Conservation (phyloP, 2,329 filamentous ascomycete species). For the Ramularia collo-cygni region DNA sequence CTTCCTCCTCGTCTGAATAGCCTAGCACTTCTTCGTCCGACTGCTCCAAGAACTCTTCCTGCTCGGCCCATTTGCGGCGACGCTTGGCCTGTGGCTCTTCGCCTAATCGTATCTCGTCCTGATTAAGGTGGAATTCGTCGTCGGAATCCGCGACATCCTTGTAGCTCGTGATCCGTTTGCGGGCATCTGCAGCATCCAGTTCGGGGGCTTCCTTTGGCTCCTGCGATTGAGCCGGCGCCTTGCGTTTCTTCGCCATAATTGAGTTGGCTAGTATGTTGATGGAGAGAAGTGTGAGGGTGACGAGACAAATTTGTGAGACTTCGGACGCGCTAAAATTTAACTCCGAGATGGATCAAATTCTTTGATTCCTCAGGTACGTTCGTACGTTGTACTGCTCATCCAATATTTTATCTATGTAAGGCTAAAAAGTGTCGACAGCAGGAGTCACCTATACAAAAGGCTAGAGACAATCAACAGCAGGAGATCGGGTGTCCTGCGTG, state of each 20-base stretch:
- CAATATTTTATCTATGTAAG: too few relatives aligned
- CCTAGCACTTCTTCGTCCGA: conserved; percentile 59
- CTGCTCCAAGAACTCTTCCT: conserved; percentile 53
- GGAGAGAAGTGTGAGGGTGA: too few relatives aligned
- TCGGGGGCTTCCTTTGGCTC: conserved; percentile 6
- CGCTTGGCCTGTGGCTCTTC: conserved; percentile 75
- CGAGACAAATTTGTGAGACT: too few relatives aligned
- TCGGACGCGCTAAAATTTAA: too few relatives aligned
- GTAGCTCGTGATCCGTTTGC: conserved; percentile 54
- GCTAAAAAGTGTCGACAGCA: too few relatives aligned
- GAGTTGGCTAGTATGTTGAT: too few relatives aligned
- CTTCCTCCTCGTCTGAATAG: conserved; percentile 37
- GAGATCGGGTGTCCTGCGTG: too few relatives aligned
- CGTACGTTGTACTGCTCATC: too few relatives aligned
- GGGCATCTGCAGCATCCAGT: conserved; percentile 32
- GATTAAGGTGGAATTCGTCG: conserved; percentile 83
- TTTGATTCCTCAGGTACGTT: too few relatives aligned
- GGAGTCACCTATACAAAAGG: too few relatives aligned
- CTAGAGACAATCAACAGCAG: too few relatives aligned
- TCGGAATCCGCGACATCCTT: conserved; percentile 89
- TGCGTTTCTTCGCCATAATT: conserved; percentile 47
- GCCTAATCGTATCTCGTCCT: conserved; percentile 79
- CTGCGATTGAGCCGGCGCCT: conserved; percentile 8
- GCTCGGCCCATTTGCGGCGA: conserved; percentile 61
- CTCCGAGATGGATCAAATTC: too few relatives aligned